These are phyloP conservation scores for Pseudodiploospora longispora DNA, from an alignment of 2,329 filamentous ascomycete species.

Conservation along the genomic window DNA sequence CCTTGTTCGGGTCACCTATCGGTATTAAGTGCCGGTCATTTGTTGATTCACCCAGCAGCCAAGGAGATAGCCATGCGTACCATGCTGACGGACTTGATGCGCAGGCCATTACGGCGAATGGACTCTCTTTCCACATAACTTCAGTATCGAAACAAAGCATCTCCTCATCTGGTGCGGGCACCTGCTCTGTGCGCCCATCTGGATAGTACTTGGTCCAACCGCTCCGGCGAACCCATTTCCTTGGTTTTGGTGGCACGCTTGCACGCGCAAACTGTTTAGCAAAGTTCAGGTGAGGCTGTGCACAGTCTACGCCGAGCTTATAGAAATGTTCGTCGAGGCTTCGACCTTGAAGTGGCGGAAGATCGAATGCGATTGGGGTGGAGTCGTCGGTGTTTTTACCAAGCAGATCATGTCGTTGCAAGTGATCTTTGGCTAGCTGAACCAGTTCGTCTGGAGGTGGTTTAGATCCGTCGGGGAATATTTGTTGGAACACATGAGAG, in stretches of 20 bases:
- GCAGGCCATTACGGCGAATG: conserved; percentile 94
- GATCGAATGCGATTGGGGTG: conserved; percentile 73
- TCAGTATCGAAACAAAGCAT: conserved; percentile 94
- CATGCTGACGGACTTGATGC: conserved; percentile 82
- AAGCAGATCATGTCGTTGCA: conserved; percentile 75
- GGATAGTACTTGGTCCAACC: conserved; percentile 91
- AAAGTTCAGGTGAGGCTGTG: conserved; percentile 70
- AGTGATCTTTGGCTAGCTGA: conserved; percentile 70
- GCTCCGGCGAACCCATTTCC: conserved; percentile 68
- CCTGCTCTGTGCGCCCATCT: conserved; percentile 61
- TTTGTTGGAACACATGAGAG: conserved; percentile 68
- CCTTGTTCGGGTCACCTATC: conserved; percentile 64
- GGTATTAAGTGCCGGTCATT: conserved; percentile 77
- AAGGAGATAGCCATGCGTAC: conserved; percentile 97
- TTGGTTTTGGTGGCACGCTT: conserved; percentile 50
- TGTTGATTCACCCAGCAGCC: conserved; percentile 77
- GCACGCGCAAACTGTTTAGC: conserved; percentile 67
- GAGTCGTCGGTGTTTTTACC: conserved; percentile 80
- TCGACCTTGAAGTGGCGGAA: conserved; percentile 69
- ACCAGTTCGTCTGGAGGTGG: conserved; percentile 65
- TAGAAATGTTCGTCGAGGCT: conserved; percentile 92
- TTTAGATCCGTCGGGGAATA: conserved; percentile 57
- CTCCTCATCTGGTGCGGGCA: conserved; percentile 69
- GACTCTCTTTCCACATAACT: conserved; percentile 89
- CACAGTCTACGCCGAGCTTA: conserved; percentile 75